These are phyloP conservation scores for Aristolochia californica DNA, from an alignment of 164 flowering plant species.

Conservation along the genomic window DNA sequence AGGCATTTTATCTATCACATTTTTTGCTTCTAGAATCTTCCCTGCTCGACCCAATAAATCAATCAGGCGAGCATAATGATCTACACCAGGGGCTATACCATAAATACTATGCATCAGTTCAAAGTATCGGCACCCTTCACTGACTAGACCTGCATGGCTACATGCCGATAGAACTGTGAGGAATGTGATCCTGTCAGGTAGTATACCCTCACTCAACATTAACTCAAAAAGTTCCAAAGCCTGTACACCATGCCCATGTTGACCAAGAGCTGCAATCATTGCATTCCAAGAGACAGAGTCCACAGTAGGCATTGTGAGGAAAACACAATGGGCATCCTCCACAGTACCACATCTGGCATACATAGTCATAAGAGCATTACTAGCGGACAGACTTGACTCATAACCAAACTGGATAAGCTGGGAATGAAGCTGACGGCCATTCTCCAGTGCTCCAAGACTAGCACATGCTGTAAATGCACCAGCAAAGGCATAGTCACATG, in stretches of 20 bases:
- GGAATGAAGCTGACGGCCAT: constrained; percentile 68
- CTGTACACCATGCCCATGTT: constrained; percentile 60
- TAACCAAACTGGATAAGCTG: constrained; percentile 43
- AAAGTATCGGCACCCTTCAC: constrained; percentile 52
- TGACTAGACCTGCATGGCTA: constrained; percentile 64
- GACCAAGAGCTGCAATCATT: constrained; percentile 63
- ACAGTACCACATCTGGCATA: constrained; percentile 70
- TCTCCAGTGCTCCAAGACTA: constrained; percentile 59
- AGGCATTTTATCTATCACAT: constrained; percentile 48
- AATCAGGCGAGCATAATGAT: constrained; percentile 69
- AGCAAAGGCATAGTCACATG: constrained; percentile 70
- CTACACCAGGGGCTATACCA: constrained; percentile 57
- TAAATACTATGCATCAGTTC: constrained; percentile 35
- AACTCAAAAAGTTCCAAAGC: constrained; percentile 48
- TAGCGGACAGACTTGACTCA: constrained; percentile 65
- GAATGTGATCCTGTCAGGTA: constrained; percentile 63
- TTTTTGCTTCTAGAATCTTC: constrained; percentile 47
- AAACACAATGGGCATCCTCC: constrained; percentile 40
- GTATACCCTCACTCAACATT: constrained; percentile 48
- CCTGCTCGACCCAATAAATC: constrained; percentile 81
- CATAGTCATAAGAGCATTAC: constrained; percentile 72
- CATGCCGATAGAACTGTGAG: constrained; percentile 75
- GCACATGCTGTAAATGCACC: constrained; percentile 64
- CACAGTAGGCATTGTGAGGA: constrained; percentile 41
- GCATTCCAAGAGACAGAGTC: constrained; percentile 57